Evolutionary conservation across 805 yeast species (phyloP).

Genomic region (Wickerhamomyces bovis): DNA sequence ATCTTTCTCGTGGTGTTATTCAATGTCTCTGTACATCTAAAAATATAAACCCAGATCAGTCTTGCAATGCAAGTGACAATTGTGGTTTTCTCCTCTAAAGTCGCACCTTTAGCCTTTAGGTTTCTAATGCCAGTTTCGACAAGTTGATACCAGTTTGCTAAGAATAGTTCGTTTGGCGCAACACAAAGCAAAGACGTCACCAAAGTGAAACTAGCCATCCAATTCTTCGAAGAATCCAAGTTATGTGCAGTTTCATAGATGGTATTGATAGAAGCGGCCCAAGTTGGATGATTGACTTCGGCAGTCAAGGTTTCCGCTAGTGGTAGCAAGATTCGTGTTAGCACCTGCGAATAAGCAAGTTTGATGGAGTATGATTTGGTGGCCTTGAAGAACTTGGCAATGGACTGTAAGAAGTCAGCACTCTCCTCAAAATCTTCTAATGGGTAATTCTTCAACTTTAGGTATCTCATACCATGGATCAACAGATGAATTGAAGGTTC

Average conservation of each 20-base stretch:
- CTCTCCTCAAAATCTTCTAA: conserved; percentile 87
- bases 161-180: conserved; percentile 70
- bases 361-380: conserved; percentile 61
- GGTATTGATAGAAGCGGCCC: conserved; percentile 75
- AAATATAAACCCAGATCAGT: conserved; percentile 84
- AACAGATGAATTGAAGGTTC: conserved; percentile 66
- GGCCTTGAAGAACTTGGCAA: conserved; percentile 73
- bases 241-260: conserved; percentile 48
- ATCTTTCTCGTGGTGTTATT: conserved; percentile 80
- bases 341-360: conserved; percentile 80
- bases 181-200: conserved; percentile 74
- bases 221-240: conserved; percentile 42
- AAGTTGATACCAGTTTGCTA: conserved; percentile 62
- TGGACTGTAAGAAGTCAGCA: conserved; percentile 81
- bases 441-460: conserved; percentile 76
- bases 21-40: conserved; percentile 80
- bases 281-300: conserved; percentile 91
- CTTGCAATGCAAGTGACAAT: conserved; percentile 64
- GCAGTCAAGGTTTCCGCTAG: conserved; percentile 84
- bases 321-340: conserved; percentile 69
- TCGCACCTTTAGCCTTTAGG: conserved; percentile 54
- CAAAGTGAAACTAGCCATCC: conserved; percentile 64
- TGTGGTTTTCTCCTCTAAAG: conserved; percentile 40
- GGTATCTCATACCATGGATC: conserved; percentile 87
- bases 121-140: conserved; percentile 58